These are phyloP conservation scores for Raphanus hybrid DNA, from an alignment of 441 rosid species.

Conservation along the genomic window DNA sequence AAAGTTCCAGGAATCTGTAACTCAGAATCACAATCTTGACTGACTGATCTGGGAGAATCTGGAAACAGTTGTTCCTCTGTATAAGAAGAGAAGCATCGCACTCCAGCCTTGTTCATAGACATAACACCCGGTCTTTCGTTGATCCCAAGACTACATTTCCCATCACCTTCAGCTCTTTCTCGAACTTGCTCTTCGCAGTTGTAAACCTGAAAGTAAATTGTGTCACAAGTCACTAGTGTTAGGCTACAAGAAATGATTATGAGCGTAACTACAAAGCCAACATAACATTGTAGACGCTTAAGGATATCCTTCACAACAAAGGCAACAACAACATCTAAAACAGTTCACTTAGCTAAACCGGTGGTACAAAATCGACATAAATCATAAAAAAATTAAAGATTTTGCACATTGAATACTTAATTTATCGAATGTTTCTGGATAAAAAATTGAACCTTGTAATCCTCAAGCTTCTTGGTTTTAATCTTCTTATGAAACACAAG, in stretches of 20 bases:
- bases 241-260: not conserved
- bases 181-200: not conserved
- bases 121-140: slow-evolving; percentile 15
- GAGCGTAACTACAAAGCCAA: not conserved
- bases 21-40: slow-evolving; percentile 38
- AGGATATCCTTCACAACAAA: not conserved
- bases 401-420: not conserved
- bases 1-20: slow-evolving; percentile 49
- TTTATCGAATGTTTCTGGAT: not conserved
- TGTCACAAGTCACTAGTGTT: too few relatives aligned
- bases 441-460: not conserved
- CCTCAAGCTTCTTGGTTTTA: not conserved
- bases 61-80: not conserved
- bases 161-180: not conserved
- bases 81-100: not conserved
- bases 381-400: not conserved
- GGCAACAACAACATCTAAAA: not conserved
- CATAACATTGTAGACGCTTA: not conserved
- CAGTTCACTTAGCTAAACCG: not conserved
- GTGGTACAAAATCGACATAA: not conserved
- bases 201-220: not conserved
- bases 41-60: not conserved
- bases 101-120: not conserved
- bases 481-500: slow-evolving; percentile 12
- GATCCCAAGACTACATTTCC: not conserved